Evolutionary conservation across 495 filamentous ascomycete species (phyloP).

Genomic region (Hypomontagnella submonticulosa): DNA sequence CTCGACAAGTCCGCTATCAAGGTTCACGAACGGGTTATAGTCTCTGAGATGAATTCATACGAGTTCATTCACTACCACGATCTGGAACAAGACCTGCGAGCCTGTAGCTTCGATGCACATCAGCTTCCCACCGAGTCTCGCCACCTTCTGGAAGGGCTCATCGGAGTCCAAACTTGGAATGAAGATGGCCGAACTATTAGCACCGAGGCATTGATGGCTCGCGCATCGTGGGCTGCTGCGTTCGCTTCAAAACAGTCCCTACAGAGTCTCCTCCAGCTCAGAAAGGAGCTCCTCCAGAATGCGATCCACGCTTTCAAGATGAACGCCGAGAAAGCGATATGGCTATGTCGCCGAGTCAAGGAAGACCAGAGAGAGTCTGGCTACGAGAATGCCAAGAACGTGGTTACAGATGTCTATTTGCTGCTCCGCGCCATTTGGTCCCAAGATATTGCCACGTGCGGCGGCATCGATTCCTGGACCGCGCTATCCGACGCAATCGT

Average conservation of each 20-base stretch:
- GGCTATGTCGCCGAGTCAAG: constrained; percentile 48
- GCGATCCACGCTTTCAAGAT: constrained; percentile 15
- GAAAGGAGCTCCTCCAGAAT: too few relatives aligned
- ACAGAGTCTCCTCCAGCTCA: too few relatives aligned
- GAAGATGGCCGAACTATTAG: constrained; percentile 14
- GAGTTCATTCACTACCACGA: constrained; percentile 39
- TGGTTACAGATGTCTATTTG: constrained; percentile 33
- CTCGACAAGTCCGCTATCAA: constrained; percentile 33
- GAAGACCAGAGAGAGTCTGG: constrained; percentile 17
- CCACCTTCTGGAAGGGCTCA: neutral
- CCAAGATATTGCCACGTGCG: constrained; percentile 1
- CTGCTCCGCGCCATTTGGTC: constrained; percentile 12
- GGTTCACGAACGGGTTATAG: constrained; percentile 30
- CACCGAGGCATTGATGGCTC: constrained; percentile 7
- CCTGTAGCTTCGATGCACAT: constrained; percentile 29
- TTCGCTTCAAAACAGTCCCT: too few relatives aligned
- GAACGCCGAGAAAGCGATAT: constrained; percentile 49
- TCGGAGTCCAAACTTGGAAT: constrained; percentile 5
- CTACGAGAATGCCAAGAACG: constrained; percentile 45
- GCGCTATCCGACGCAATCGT: neutral
- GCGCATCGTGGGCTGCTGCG: constrained; percentile 8
- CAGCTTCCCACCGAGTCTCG: constrained; percentile 14
- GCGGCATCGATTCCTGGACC: constrained; percentile 21
- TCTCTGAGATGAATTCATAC: constrained; percentile 30
- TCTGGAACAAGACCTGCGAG: constrained; percentile 39